phyloP scores from a whole-genome alignment of 2,329 filamentous ascomycete genomes.

The Lecanicillium sp. region DNA sequence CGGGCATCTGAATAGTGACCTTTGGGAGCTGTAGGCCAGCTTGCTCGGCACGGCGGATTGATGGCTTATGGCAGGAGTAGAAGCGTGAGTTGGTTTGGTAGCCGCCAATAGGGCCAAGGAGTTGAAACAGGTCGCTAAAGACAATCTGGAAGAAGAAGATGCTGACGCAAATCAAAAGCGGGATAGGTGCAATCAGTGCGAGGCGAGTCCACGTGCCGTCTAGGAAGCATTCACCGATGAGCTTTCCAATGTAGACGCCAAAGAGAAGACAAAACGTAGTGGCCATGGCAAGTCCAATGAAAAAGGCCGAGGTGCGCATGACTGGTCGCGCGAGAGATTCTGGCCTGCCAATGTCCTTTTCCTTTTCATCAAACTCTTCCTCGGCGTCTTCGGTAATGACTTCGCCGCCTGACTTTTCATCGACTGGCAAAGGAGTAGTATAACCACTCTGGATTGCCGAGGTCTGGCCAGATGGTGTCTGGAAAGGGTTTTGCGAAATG shows the following conservation, averaged over 20 bases:
- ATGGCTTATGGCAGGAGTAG: slow-evolving; percentile 31
- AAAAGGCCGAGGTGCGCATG: slow-evolving; percentile 25
- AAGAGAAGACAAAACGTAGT: slow-evolving; percentile 28
- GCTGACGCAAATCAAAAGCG: slow-evolving; percentile 25
- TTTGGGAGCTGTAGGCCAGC: slow-evolving; percentile 27
- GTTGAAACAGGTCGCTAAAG: slow-evolving; percentile 30
- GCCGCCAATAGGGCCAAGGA: slow-evolving; percentile 39
- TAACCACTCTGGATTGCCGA: slow-evolving; percentile 3
- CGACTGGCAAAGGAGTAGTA: background rate
- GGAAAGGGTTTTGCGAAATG: background rate
- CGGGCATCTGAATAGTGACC: slow-evolving; percentile 32
- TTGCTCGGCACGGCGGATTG: slow-evolving; percentile 22
- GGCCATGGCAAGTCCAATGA: slow-evolving; percentile 28
- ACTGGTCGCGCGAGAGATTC: slow-evolving; percentile 35
- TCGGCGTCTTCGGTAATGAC: slow-evolving; percentile 14
- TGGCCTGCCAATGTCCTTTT: slow-evolving; percentile 15
- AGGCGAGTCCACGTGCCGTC: slow-evolving; percentile 29
- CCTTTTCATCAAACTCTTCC: slow-evolving; percentile 13
- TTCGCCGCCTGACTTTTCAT: slow-evolving; percentile 11
- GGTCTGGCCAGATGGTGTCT: slow-evolving; percentile 2
- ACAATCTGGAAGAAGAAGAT: slow-evolving; percentile 37
- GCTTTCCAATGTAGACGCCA: slow-evolving; percentile 27
- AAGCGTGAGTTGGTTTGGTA: slow-evolving; percentile 34
- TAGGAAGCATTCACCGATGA: slow-evolving; percentile 28
- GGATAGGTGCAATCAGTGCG: slow-evolving; percentile 24